Base-by-base conservation (phyloP, 2,329 filamentous ascomycete genomes). In the Pleomassaria siparia region DNA sequence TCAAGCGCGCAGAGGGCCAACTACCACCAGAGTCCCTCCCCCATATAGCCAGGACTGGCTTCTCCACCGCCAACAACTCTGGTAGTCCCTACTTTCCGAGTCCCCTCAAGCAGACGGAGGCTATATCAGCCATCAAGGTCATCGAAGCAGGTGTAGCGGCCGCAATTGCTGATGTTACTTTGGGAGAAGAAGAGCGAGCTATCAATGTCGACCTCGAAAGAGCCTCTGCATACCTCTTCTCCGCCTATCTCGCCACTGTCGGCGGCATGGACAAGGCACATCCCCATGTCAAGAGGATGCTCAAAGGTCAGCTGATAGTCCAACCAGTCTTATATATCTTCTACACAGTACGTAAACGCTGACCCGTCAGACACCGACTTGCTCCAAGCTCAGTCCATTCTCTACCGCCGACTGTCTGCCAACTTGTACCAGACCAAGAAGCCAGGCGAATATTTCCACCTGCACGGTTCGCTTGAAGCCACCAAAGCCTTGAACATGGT, bases 381-480 rank as follows among this genome's bases (percentile, higher is more conserved):
- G 18, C 72, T 88, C 4, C 74, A 80, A 51, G 87, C 87, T 1
- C 87, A 90, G 63, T 88, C 86, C 2, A 82, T 84, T 51, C 74
- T 82, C 6, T 90, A 90, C 62, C 81, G 87, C 9, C 82, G 87
- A 51, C 77, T 89, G 68, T 87, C 86, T 10, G 86, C 86, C 12
- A 88, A 88, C 51, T 71, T 89, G 1, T 89, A 89, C 69, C 76
- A 80, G 58, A 88, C 86, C 8, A 84, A 82, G 63, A 78, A 76
- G n/a, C 71, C 76, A 1, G 81, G 80, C n/a, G 77, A 85, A 61
- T 89, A 82, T 60, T 90, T 87, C 62, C 87, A 90, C 60, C 86
- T 89, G 21, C 87, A 89, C 63, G 86, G 87, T 36, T 89, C 86
- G 0, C 71, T 90, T 0, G 86, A 89, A 56, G 86, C 87, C 3